Percentiles rank a stretch among this genome's conserved stretches.
Conservation (phyloP, 768 basidiomycete genomes). For the Collybia sp. region DNA sequence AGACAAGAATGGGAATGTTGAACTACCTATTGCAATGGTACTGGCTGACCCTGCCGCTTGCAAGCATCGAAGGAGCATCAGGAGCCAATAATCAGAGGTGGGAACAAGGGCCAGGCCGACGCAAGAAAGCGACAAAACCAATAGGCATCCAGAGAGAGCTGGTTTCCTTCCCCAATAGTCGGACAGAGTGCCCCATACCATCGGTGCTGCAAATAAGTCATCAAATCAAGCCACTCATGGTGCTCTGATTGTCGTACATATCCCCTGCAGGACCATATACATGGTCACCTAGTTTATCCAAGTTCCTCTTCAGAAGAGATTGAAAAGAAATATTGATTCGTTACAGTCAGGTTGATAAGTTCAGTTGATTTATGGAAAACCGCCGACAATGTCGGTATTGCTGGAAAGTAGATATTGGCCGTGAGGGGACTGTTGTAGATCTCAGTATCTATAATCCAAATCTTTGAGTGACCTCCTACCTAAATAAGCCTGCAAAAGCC, state of each 20-base stretch:
- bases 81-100: constrained; percentile 65
- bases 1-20: not conserved
- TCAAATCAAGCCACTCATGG: too few species aligned
- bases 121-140: constrained; percentile 62
- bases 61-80: constrained; percentile 74
- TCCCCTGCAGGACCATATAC: constrained; percentile 66
- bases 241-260: constrained; percentile 33
- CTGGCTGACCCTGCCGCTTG: constrained; percentile 80
- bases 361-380: constrained; percentile 66
- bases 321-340: too few species aligned
- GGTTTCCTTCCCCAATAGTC: constrained; percentile 63
- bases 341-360: constrained; percentile 73
- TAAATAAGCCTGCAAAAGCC: constrained; percentile 60
- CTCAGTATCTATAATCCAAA: not conserved
- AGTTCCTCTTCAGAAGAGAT: too few species aligned
- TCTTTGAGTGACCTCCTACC: constrained; percentile 29
- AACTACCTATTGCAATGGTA: constrained; percentile 65
- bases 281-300: constrained; percentile 50
- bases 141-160: constrained; percentile 57
- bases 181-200: constrained; percentile 70
- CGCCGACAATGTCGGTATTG: constrained; percentile 60
- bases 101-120: constrained; percentile 50
- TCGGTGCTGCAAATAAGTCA: constrained; percentile 37
- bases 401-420: constrained; percentile 76
- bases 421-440: constrained; percentile 51